phyloP scores from a whole-genome alignment of 495 filamentous ascomycete genomes.

The Hyaloscypha variabilis region DNA sequence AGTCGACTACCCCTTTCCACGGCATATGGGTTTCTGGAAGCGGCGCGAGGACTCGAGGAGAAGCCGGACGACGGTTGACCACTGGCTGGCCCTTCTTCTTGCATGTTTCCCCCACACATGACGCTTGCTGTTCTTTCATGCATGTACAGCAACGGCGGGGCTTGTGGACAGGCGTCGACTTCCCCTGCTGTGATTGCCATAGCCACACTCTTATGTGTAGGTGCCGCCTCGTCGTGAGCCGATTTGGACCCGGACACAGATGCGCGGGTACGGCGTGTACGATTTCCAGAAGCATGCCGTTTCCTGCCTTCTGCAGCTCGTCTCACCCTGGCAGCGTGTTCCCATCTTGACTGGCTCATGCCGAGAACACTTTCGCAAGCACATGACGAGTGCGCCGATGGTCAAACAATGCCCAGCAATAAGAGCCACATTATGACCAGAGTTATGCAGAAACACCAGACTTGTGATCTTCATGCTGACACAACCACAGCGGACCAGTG shows the following conservation, averaged over 20 bases:
- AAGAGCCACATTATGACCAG: background rate
- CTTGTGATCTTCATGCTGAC: background rate
- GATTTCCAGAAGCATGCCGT: background rate
- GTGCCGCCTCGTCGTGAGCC: background rate
- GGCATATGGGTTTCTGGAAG: background rate
- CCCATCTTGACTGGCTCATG: background rate
- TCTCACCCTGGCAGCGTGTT: background rate
- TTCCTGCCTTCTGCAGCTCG: background rate
- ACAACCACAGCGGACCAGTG: background rate
- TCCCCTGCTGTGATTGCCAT: background rate
- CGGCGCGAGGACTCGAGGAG: background rate
- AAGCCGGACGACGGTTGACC: background rate
- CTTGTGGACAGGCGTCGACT: background rate
- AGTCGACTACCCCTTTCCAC: background rate
- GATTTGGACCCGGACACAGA: background rate
- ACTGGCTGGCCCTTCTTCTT: background rate
- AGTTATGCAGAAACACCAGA: conserved; percentile 12
- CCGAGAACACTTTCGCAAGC: background rate
- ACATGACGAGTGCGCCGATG: background rate
- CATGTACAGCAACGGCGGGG: background rate
- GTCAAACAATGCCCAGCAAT: conserved; percentile 12
- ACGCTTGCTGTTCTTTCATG: background rate
- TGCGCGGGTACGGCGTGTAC: background rate
- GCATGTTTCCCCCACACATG: background rate
- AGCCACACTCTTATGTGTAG: background rate